Base-by-base conservation (phyloP, 1,284 basidiomycete genomes). In the Trichosporon sp. region DNA sequence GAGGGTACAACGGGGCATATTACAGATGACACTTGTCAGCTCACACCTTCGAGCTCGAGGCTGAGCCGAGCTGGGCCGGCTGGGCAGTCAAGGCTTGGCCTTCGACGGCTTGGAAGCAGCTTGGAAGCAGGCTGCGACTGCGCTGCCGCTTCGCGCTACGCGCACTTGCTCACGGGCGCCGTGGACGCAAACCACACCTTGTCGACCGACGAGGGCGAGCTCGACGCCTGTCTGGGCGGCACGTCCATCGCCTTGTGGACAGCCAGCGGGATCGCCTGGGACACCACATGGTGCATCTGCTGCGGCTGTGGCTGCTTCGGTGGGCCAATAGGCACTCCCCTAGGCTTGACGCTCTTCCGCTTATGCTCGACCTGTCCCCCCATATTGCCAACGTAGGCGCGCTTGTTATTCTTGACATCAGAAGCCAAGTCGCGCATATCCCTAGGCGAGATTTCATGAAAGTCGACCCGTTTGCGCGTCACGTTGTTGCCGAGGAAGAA, bases 401-500 rank as follows among this genome's bases (percentile, higher is more conserved):
- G 49, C 49, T 54, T 54, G 49, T 54, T 54, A 16, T 27, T n/a
- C 49, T 13, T 54, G 27, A 13, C 25, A 27, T 54, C 49, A 14
- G 49, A 31, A 14, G 49, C 49, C 16, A 54, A 27, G 49, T 54
- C 49, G 25, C 49, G 49, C 49, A 54, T 54, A 27, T 54, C 49
- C 19, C 49, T 11, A 13, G 49, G 49, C 14, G 49, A 54, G 49
- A 54, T 54, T 27, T 54, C 49, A n/a, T 54, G 49, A 16, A 54
- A 54, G 49, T 29, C 49, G 27, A n/a, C 49, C 14, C 49, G 49
- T 27, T 54, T 54, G 14, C 49, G 25, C 25, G 49, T 54, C 49
- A 54, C 49, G 27, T 54, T 54, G 49, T 54, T 54, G 19, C 49
- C 49, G 49, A 54, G 49, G 49, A 54, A 54, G 49, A 54, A 54